These are phyloP conservation scores for Candida adriatica DNA, from an alignment of 805 yeast species.

Conservation along the genomic window DNA sequence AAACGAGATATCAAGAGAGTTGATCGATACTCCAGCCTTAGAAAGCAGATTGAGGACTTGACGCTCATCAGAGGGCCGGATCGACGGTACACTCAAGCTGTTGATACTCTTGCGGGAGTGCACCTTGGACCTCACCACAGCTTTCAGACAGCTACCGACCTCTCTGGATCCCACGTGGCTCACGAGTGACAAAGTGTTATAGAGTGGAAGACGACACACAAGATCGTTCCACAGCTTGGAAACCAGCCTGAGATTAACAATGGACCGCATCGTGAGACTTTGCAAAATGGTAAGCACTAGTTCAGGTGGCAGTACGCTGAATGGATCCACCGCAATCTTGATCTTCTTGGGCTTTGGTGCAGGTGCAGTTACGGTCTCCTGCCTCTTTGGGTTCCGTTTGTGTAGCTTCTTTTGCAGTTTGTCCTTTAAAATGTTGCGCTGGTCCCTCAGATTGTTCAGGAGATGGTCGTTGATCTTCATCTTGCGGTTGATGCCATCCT, in stretches of 20 bases:
- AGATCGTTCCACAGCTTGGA: slow-evolving; percentile 15
- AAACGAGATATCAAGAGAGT: slow-evolving; percentile 12
- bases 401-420: background rate
- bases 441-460: slow-evolving; percentile 7
- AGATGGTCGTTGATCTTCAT: slow-evolving; percentile 12
- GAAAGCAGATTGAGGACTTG: slow-evolving; percentile 10
- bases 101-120: slow-evolving; percentile 7
- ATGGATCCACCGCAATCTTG: slow-evolving; percentile 4
- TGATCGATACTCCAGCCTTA: slow-evolving; percentile 7
- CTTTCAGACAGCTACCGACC: slow-evolving; percentile 12
- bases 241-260: slow-evolving; percentile 9
- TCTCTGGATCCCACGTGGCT: slow-evolving; percentile 11
- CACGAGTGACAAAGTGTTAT: slow-evolving; percentile 9
- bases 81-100: slow-evolving; percentile 9
- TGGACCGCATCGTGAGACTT: slow-evolving; percentile 2
- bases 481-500: slow-evolving; percentile 8
- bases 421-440: slow-evolving; percentile 1
- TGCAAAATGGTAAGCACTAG: slow-evolving; percentile 5
- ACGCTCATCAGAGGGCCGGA: slow-evolving; percentile 17
- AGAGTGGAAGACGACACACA: slow-evolving; percentile 12
- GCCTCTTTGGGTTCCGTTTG: background rate
- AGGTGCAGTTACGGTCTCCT: background rate
- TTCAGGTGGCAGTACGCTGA: slow-evolving; percentile 8
- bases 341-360: background rate
- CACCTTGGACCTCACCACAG: slow-evolving; percentile 9